Base-by-base conservation (phyloP, 2,329 filamentous ascomycete species). In the Acephala macrosclerotiorum region DNA sequence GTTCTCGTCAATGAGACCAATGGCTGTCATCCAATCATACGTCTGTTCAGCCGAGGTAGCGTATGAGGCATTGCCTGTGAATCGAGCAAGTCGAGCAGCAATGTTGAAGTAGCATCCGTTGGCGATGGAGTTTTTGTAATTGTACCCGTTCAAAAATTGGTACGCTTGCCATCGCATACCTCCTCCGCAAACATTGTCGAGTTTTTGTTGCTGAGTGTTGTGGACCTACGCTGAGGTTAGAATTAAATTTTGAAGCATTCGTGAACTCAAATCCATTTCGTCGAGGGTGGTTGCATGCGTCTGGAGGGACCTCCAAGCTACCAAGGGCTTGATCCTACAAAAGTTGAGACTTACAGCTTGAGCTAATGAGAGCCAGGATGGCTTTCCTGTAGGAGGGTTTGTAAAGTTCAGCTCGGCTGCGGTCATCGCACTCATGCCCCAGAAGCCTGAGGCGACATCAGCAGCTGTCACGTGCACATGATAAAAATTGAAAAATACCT, bases 111-210 rank as follows among this genome's bases (percentile, higher is more conserved):
- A 86, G 61, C 84, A 85, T 3, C 84, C 86, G 68, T 87, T 85
- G 0, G 86, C 86, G 66, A 88, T 87, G 25, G 85, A 84, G 68
- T 88, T 88, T 73, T 89, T 95, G 82, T 94, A 93, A 72, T 89
- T 84, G 78, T 89, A 96, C n/a, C 93, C 93, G 45, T 85, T 87
- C 75, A 95, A 94, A 81, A 91, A 93, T 1, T 85, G 82, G 75
- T 91, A 94, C 55, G 96, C 92, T 79, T 97, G 93, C 91, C 92
- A 95, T 66, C 91, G 86, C 59, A 96, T 77, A 16, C 92, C 93
- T 51, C 92, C 92, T 14, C 82, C 83, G 72, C 93, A 96, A 60
- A 81, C 76, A 9, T 60, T 81, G 67, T 94, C 91, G 91, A 91
- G 94, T 40, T 91, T 86, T n/a, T 81, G 80, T 2, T 87, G 86